Evolutionary conservation across 805 yeast genomes (phyloP).

Genomic region (Starmerella roubikii): DNA sequence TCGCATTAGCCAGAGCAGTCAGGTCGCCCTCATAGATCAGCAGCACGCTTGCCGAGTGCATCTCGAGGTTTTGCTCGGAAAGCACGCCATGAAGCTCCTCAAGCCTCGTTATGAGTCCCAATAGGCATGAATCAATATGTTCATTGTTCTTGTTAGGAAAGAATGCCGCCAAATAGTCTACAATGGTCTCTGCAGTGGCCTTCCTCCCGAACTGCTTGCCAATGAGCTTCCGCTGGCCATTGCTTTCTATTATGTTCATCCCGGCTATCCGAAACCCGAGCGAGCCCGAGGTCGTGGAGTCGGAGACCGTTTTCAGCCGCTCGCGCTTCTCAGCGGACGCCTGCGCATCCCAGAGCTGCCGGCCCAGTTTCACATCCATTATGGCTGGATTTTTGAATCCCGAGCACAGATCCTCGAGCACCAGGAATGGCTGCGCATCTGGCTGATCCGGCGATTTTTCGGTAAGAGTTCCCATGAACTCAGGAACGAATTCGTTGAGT

Average conservation of each 20-base stretch:
- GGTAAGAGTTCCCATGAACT: constrained; percentile 44
- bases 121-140: constrained; percentile 26
- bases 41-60: constrained; percentile 32
- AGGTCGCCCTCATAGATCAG: constrained; percentile 60
- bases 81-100: constrained; percentile 55
- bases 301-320: constrained; percentile 51
- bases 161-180: constrained; percentile 38
- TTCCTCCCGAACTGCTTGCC: constrained; percentile 63
- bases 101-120: constrained; percentile 42
- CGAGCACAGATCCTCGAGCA: constrained; percentile 53
- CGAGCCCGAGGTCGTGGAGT: constrained; percentile 66
- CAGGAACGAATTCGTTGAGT: constrained; percentile 35
- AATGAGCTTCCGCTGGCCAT: constrained; percentile 36
- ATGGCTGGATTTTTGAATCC: constrained; percentile 57
- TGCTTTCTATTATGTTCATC: constrained; percentile 42
- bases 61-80: constrained; percentile 28
- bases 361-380: constrained; percentile 74
- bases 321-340: constrained; percentile 46
- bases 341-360: constrained; percentile 44
- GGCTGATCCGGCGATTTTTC: constrained; percentile 10
- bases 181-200: constrained; percentile 31
- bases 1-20: constrained; percentile 36
- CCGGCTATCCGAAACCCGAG: constrained; percentile 76
- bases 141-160: constrained; percentile 18
- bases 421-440: constrained; percentile 30